phyloP scores from a whole-genome alignment of 2,329 filamentous ascomycete genomes.

The Fusarium proliferatum region DNA sequence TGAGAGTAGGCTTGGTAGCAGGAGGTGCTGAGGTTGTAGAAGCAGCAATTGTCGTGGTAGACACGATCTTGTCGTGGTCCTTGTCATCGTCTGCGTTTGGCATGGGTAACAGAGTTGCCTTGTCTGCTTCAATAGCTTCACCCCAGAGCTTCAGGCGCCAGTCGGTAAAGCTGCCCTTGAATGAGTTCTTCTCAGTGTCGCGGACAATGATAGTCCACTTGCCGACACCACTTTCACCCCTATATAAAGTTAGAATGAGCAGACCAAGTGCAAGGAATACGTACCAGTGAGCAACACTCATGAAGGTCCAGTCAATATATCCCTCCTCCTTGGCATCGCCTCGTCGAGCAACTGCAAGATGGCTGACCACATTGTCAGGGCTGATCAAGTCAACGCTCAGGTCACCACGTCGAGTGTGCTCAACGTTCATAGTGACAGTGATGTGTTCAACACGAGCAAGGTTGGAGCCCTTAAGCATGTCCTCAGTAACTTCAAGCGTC shows the following conservation, averaged over 20 bases:
- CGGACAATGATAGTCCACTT: conserved; percentile 93
- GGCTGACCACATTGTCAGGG: conserved; percentile 82
- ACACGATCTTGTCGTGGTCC: conserved; percentile 76
- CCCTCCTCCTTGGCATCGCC: conserved; percentile 74
- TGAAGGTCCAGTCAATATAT: conserved; percentile 97
- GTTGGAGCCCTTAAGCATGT: conserved; percentile 85
- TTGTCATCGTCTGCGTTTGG: conserved; percentile 86
- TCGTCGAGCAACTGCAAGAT: conserved; percentile 80
- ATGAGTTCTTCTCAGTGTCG: conserved; percentile 81
- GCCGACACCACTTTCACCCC: conserved; percentile 88
- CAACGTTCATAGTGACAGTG: conserved; percentile 96
- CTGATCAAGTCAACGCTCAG: conserved; percentile 92
- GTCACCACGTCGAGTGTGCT: conserved; percentile 88
- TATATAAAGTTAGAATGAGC: conserved; percentile 53
- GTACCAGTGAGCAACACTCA: conserved; percentile 96
- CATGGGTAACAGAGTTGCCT: conserved; percentile 80
- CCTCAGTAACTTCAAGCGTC: conserved; percentile 82
- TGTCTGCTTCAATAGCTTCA: conserved; percentile 80
- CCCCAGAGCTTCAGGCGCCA: conserved; percentile 97
- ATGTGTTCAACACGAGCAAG: conserved; percentile 91
- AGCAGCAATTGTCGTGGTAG: conserved; percentile 62
- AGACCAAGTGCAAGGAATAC: conserved; percentile 42
- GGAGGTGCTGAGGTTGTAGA: conserved; percentile 70
- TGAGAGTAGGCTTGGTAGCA: conserved; percentile 57
- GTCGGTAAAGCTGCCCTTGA: conserved; percentile 83